phyloP scores from a whole-genome alignment of 345 rosid species.

The Salix arbutifolia region DNA sequence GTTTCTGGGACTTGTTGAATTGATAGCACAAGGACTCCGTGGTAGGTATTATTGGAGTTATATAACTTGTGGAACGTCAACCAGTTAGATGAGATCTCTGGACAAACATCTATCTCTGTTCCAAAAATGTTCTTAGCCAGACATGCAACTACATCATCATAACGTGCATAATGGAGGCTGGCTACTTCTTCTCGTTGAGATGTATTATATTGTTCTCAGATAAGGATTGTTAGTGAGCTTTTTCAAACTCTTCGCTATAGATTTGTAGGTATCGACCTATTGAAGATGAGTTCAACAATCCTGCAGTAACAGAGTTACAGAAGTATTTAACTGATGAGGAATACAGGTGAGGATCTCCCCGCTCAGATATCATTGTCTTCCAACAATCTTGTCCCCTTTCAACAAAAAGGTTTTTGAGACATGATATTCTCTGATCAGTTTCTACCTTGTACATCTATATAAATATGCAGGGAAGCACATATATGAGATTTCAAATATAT shows the following conservation, averaged over 20 bases:
- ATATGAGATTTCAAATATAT: too few species aligned
- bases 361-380: background rate
- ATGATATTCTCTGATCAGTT: too few species aligned
- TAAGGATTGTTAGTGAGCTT: background rate
- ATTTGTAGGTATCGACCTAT: conserved; percentile 68
- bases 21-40: background rate
- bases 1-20: background rate
- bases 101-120: background rate
- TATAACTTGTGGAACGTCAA: background rate
- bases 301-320: conserved; percentile 58
- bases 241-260: conserved; percentile 38
- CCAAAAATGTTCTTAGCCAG: background rate
- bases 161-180: background rate
- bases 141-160: background rate
- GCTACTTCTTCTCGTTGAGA: background rate
- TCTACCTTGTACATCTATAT: too few species aligned
- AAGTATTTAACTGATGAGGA: conserved; percentile 80
- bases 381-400: too few species aligned
- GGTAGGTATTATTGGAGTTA: too few species aligned
- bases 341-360: conserved; percentile 46
- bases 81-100: background rate
- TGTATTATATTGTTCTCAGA: background rate
- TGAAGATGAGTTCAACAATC: conserved; percentile 82
- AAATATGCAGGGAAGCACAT: too few species aligned
- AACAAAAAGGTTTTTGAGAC: too few species aligned